Conservation (phyloP, 345 rosid genomes). For the Lepidium didymum region DNA sequence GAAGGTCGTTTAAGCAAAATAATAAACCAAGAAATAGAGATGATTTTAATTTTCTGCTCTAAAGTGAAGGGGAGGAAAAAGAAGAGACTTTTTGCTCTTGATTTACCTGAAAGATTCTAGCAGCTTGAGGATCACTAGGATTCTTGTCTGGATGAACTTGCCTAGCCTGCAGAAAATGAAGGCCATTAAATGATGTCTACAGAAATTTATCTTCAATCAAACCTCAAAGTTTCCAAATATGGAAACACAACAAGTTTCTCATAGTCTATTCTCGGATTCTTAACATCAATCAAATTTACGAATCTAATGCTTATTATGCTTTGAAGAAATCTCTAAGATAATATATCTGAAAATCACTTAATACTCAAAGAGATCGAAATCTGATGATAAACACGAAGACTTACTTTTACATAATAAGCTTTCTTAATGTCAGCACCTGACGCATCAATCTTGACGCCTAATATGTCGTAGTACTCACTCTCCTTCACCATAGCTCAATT, state of each 20-base stretch:
- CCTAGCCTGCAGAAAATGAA: slow-evolving; percentile 54
- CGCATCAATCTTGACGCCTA: slow-evolving; percentile 69
- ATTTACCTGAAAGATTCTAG: slow-evolving; percentile 79
- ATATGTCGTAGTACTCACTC: slow-evolving; percentile 54
- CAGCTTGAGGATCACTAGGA: slow-evolving; percentile 84
- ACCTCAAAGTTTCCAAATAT: not conserved
- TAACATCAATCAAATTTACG: not conserved
- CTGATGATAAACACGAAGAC: not conserved
- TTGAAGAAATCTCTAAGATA: not conserved
- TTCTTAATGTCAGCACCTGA: slow-evolving; percentile 78
- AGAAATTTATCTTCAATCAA: not conserved
- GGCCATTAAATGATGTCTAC: not conserved
- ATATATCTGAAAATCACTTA: not conserved
- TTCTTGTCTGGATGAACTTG: slow-evolving; percentile 96
- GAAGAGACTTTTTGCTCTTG: not conserved
- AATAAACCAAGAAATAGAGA: not conserved
- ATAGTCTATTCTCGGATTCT: not conserved
- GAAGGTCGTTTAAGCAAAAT: not conserved
- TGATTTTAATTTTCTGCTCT: not conserved
- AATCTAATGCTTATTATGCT: not conserved
- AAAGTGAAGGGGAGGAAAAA: not conserved
- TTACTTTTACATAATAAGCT: slow-evolving; percentile 85
- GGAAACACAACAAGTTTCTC: not conserved
- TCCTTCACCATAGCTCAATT: slow-evolving; percentile 59
- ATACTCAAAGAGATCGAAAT: not conserved